These are phyloP conservation scores for Sideroxylon spinosum DNA, from an alignment of 179 eudicot genomes.

Conservation along the genomic window DNA sequence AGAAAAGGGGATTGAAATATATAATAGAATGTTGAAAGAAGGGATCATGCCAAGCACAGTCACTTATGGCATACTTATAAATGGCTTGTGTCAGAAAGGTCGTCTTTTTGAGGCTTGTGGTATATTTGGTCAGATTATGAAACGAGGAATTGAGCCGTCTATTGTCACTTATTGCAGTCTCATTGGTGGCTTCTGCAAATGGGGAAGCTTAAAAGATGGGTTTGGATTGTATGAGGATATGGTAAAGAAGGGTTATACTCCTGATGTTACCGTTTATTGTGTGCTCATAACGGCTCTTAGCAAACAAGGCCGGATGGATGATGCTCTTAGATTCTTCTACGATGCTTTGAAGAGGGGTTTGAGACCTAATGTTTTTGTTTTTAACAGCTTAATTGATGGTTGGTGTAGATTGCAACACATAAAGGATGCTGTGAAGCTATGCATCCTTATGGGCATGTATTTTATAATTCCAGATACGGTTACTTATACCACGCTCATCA, in stretches of 20 bases:
- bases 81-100: conserved; percentile 49
- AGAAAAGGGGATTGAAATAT: conserved; percentile 38
- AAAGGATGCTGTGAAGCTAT: conserved; percentile 40
- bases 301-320: conserved; percentile 42
- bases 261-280: conserved; percentile 42
- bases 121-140: conserved; percentile 42
- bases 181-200: conserved; percentile 59
- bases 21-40: conserved; percentile 38
- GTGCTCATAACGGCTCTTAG: conserved; percentile 54
- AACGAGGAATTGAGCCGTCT: conserved; percentile 54
- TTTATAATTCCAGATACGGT: conserved; percentile 40
- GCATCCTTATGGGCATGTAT: conserved; percentile 29
- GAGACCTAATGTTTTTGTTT: conserved; percentile 35
- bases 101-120: conserved; percentile 50
- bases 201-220: conserved; percentile 42
- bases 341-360: conserved; percentile 38
- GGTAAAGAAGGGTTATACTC: conserved; percentile 35
- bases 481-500: conserved; percentile 48
- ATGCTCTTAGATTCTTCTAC: conserved; percentile 52
- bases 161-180: conserved; percentile 40
- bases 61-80: conserved; percentile 51
- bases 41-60: conserved; percentile 39
- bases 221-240: conserved; percentile 38
- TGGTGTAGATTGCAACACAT: conserved; percentile 43
- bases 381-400: conserved; percentile 56